Conservation (phyloP, 345 rosid species). For the Dimocarpus longan region DNA sequence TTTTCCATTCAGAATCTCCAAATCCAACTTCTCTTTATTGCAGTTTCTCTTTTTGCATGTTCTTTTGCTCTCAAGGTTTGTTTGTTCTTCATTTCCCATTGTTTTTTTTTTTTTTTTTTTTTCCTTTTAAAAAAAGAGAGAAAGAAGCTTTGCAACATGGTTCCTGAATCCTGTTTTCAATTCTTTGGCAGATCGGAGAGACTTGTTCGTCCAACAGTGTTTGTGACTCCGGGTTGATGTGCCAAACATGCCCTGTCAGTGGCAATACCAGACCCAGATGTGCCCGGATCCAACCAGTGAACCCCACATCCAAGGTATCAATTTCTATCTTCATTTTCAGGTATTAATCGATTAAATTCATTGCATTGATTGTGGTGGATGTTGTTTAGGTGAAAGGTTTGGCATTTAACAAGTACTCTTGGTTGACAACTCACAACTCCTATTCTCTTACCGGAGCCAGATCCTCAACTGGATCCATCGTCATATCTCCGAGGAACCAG, state of each 20-base stretch:
- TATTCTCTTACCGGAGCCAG: constrained; percentile 50
- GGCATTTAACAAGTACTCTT: constrained; percentile 84
- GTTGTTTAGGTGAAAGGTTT: constrained; percentile 71
- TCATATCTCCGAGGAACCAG: constrained; percentile 70
- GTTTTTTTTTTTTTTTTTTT: no score
- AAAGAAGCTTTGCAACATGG: no score
- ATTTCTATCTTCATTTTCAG: background rate
- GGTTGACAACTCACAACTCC: constrained; percentile 95
- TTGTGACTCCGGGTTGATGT: constrained; percentile 80
- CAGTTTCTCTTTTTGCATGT: constrained; percentile 25
- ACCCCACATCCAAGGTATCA: constrained; percentile 74
- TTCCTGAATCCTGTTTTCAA: no score
- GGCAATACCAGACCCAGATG: constrained; percentile 86
- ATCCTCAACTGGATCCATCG: constrained; percentile 47
- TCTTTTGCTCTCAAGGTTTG: constrained; percentile 41
- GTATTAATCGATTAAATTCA: background rate
- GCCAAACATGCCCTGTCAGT: constrained; percentile 66
- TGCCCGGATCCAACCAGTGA: constrained; percentile 64
- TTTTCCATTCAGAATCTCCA: background rate
- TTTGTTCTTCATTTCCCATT: no score
- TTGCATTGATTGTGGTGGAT: constrained; percentile 13
- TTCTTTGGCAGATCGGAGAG: constrained; percentile 67
- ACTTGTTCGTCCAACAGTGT: constrained; percentile 60
- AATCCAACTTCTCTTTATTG: constrained; percentile 26
- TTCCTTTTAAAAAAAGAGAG: no score